phyloP scores from a whole-genome alignment of 202 grass and related monocot genomes.

The Cymbopogon flexuosus region DNA sequence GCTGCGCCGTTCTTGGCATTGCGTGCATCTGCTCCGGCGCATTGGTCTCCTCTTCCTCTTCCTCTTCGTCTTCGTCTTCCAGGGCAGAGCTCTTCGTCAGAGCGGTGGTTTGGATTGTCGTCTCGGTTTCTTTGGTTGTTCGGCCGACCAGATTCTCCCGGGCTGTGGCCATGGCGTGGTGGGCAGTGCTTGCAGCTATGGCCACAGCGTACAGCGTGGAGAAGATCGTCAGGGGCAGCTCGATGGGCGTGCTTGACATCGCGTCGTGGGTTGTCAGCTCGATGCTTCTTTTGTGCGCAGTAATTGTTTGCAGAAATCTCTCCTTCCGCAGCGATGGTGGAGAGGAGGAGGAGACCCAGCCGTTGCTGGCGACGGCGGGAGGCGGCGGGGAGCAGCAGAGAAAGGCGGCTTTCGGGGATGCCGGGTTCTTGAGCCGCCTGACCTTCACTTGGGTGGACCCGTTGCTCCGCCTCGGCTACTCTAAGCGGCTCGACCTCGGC shows the following conservation, averaged over 20 bases:
- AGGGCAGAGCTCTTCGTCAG: constrained; percentile 24
- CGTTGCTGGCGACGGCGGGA: constrained; percentile 18
- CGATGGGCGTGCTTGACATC: constrained; percentile 40
- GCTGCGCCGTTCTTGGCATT: constrained; percentile 40
- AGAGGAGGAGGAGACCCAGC: constrained; percentile 20
- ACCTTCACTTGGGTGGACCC: constrained; percentile 72
- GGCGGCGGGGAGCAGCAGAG: background rate
- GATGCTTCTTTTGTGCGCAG: constrained; percentile 42
- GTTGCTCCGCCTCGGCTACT: constrained; percentile 54
- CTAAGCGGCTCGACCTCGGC: constrained; percentile 48
- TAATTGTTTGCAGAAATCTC: constrained; percentile 14
- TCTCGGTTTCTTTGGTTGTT: constrained; percentile 48
- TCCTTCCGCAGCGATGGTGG: no score
- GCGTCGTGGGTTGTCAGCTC: constrained; percentile 44
- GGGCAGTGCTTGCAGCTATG: constrained; percentile 41
- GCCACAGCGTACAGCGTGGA: constrained; percentile 43
- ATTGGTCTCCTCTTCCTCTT: constrained; percentile 13
- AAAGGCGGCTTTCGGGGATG: constrained; percentile 13
- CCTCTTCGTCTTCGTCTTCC: background rate
- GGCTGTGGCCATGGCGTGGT: constrained; percentile 45
- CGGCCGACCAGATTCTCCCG: constrained; percentile 38
- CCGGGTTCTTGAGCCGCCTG: constrained; percentile 48
- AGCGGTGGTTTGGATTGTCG: constrained; percentile 43
- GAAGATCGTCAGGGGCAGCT: constrained; percentile 8
- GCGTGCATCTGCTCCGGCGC: constrained; percentile 25